Conservation (phyloP, 257 asterid genomes). For the Sherardia arvensis region DNA sequence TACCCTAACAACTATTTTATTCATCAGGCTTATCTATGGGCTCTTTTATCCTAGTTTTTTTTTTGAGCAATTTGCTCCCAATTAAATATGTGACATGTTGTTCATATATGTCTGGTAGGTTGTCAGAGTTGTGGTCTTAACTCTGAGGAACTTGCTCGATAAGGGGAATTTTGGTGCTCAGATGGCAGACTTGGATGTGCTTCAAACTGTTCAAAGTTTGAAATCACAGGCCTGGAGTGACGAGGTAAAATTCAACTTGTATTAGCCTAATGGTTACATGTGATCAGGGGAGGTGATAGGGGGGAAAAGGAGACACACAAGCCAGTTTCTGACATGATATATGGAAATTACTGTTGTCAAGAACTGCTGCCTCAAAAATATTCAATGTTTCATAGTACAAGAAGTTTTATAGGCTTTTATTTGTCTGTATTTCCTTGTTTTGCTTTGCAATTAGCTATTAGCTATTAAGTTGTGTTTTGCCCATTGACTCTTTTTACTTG, state of each 20-base stretch:
- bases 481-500: background rate
- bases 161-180: slow-evolving; percentile 79
- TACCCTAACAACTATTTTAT: background rate
- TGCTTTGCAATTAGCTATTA: background rate
- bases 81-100: slow-evolving; percentile 2
- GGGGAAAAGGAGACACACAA: no score
- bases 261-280: background rate
- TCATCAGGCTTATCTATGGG: background rate
- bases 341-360: no score
- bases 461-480: background rate
- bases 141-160: slow-evolving; percentile 70
- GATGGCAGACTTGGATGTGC: slow-evolving; percentile 76
- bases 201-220: slow-evolving; percentile 71
- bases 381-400: background rate
- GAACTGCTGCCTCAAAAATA: background rate
- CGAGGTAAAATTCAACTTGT: slow-evolving; percentile 39
- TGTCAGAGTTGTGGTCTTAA: slow-evolving; percentile 80
- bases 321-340: background rate
- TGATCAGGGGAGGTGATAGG: background rate
- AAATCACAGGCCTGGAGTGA: slow-evolving; percentile 98
- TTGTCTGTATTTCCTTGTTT: slow-evolving; percentile 7
- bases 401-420: background rate
- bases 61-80: background rate
- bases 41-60: background rate
- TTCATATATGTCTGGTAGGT: slow-evolving; percentile 38